Evolutionary conservation across 2,329 filamentous ascomycete species (phyloP).

Genomic region (Colletotrichum tropicicola): DNA sequence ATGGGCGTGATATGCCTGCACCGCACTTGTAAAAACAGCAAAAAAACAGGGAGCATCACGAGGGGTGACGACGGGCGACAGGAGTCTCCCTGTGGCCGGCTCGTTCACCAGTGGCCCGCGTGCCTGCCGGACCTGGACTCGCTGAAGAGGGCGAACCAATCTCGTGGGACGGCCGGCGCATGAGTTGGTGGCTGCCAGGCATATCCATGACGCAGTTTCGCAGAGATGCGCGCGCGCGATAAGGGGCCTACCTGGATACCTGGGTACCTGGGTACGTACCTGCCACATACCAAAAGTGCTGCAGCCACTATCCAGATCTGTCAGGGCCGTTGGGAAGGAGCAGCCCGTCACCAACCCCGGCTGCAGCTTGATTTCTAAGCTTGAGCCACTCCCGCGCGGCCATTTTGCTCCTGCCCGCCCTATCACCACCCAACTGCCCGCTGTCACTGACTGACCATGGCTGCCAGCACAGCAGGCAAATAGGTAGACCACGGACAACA

Average conservation of each 20-base stretch:
- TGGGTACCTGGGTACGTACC: background rate
- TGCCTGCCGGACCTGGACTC: conserved; percentile 21
- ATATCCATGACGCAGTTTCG: conserved; percentile 29
- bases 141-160: conserved; percentile 16
- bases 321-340: background rate
- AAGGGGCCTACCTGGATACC: too few relatives aligned
- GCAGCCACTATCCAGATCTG: conserved; percentile 17
- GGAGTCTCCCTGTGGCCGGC: background rate
- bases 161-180: conserved; percentile 19
- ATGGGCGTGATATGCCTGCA: background rate
- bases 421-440: background rate
- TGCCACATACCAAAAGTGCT: background rate
- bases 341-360: too few relatives aligned
- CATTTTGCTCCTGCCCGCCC: background rate
- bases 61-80: conserved; percentile 11
- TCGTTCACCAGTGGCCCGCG: background rate
- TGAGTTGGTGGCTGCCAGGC: conserved; percentile 21
- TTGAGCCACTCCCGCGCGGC: conserved; percentile 22
- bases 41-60: background rate
- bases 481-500: too few relatives aligned
- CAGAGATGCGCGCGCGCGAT: conserved; percentile 18
- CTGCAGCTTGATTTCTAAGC: conserved; percentile 19
- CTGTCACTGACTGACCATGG: background rate
- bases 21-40: background rate
- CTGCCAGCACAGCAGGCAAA: too few relatives aligned